Evolutionary conservation across 202 grass and related monocot genomes (phyloP), one percentile per base, ranked within the genome.

Genomic region (Bolboschoenoplectus hybrid): DNA sequence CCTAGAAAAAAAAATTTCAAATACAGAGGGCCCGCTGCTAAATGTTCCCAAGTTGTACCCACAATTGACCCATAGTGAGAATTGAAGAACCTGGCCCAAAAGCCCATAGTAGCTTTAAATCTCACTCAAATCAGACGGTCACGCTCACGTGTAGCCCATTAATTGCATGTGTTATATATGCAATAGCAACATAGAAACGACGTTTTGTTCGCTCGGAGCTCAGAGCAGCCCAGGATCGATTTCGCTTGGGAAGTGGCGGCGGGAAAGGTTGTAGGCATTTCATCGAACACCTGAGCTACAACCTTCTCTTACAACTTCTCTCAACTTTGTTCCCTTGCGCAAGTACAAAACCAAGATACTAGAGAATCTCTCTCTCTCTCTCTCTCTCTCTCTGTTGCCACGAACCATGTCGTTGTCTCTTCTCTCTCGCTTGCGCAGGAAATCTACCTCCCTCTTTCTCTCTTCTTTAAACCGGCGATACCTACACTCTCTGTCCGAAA

Each of bases 401-500:
- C 10, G 0, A 17, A 32, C 58, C 84, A 94, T 94, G 92, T 79
- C 90, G 19, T 44, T 85, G 51, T 10, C 35, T 79, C 64, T 56
- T 32, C 63, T 63, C 81, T 63, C 69, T 82, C 85, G 17, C 35
- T 57, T 88, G 85, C 76, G 91, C 86, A 41, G 82, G 88, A 81
- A 85, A 60, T 70, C 71, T 85, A 63, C 85, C 88, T 6, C 88
- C 85, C 7, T 63, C 76, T 41, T 56, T 74, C 58, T 85, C 53
- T 77, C 84, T 63, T 16, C 68, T 26, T 4, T 74, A 58, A 57
- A 5, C 38, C 88, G 88, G 56, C 88, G 88, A 1, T 70, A 89
- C 85, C 85, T 89, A 78, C 85, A 86, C 79, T 91, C 91, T 47
- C 16, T 81, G 16, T 73, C 91, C 26, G 43, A 56, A 35, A 52